phyloP scores from a whole-genome alignment of 192 early-diverging fungal species.

The Obelidium mucronatum region DNA sequence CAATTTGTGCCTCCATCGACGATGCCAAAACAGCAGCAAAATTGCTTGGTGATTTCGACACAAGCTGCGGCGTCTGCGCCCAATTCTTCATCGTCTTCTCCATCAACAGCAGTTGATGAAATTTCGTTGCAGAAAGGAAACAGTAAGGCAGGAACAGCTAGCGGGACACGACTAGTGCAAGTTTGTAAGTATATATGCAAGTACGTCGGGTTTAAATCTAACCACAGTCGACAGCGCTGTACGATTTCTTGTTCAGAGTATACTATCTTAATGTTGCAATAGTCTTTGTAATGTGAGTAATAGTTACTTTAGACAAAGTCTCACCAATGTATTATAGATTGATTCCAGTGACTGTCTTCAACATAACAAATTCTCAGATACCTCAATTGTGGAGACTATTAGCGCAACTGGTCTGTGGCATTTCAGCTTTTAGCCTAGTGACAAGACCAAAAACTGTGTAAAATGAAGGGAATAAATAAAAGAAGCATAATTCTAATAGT shows the following conservation, averaged over 20 bases:
- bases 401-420: constrained; percentile 17
- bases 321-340: background rate
- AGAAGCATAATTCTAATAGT: background rate
- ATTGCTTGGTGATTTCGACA: background rate
- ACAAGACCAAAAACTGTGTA: constrained; percentile 11
- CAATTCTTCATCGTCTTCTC: background rate
- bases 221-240: too few species aligned
- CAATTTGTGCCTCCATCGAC: background rate
- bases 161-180: background rate
- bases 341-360: constrained; percentile 22
- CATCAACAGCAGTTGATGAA: constrained; percentile 16
- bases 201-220: too few species aligned
- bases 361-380: constrained; percentile 14
- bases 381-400: constrained; percentile 23
- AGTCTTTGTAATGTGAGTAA: constrained; percentile 28
- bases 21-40: background rate
- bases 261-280: constrained; percentile 26
- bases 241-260: constrained; percentile 14
- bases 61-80: background rate
- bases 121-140: background rate
- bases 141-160: background rate
- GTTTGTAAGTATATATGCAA: background rate
- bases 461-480: too few species aligned
- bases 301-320: background rate
- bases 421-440: constrained; percentile 18